A percentile compares a stretch with the other conserved stretches of the same genome.
Evolutionary conservation across 208 protist species (phyloP).

Genomic region (Trypanosoma scelopori): DNA sequence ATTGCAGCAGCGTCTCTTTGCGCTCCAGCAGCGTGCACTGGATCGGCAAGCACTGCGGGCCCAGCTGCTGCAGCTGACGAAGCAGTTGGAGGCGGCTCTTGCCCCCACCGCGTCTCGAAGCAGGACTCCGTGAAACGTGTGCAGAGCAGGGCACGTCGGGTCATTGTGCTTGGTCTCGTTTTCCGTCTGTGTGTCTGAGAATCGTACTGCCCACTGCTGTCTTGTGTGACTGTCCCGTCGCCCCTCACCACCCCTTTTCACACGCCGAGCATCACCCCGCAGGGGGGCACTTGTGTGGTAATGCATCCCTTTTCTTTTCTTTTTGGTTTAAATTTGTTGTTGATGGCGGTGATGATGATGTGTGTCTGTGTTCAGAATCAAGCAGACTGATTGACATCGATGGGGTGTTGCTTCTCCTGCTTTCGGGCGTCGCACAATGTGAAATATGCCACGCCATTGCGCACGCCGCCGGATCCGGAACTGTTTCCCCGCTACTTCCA

Average conservation of each 20-base stretch:
- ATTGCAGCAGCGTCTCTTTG: slow-evolving; percentile 26
- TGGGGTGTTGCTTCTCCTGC: slow-evolving; percentile 13
- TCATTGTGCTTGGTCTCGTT: neutral
- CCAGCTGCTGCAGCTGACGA: slow-evolving; percentile 36
- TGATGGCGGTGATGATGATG: neutral
- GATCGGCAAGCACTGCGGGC: slow-evolving; percentile 38
- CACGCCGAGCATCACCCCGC: neutral
- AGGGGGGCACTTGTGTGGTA: neutral
- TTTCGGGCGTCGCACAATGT: slow-evolving; percentile 34
- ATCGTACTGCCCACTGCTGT: no score
- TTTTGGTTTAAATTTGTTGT: neutral
- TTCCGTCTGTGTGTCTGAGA: neutral
- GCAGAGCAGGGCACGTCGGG: no score
- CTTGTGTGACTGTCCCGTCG: no score
- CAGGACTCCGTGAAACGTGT: no score
- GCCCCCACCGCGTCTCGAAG: neutral
- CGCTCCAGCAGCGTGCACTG: slow-evolving; percentile 30
- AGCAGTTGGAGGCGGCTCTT: slow-evolving; percentile 5
- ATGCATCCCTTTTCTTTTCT: neutral
- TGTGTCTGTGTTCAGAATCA: no score
- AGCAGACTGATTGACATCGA: neutral
- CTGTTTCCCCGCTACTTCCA: slow-evolving; percentile 78
- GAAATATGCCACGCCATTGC: slow-evolving; percentile 39
- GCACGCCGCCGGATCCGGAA: slow-evolving; percentile 51
- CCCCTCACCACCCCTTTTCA: no score